Evolutionary conservation across 2,329 filamentous ascomycete genomes (phyloP), one percentile per base, ranked within the genome.

Genomic region (Dactylellina cionopaga): DNA sequence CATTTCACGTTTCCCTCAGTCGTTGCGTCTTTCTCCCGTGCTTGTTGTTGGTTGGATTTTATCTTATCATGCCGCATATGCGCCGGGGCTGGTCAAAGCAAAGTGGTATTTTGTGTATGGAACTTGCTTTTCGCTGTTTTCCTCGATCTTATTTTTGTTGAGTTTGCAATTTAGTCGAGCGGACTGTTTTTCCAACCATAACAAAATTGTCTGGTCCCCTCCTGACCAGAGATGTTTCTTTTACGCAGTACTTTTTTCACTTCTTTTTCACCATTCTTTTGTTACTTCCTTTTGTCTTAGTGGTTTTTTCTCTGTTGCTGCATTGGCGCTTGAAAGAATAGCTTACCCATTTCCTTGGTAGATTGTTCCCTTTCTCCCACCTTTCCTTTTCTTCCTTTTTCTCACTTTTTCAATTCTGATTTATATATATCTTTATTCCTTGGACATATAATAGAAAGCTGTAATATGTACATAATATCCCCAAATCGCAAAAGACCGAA

Each of bases 391-490:
- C 7, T 58, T 47, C 41, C 15, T 27, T 55, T 56, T 62, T 52
- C 13, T 35, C 33, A 15, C 35, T 51, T 75, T 39, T 41, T 9
- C 17, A 35, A 6, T 51, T 54, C 35, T 27, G 19, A 43, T 47
- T 58, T 22, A 44, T 64, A 7, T 75, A 33, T 63, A 49, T 44
- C 15, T 54, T 44, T 63, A n/a, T 46, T 56, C 25, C 27, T 59
- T 58, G 55, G 33, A 58, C 59, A 58, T 64, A 44, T 49, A 54
- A 65, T 55, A 65, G 58, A 58, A n/a, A 51, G 49, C 46, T 62
- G 56, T 62, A 62, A 70, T 62, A 60, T 60, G 64, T 62, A 63
- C 41, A 62, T 63, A 70, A 60, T 54, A 54, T 55, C 35, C 54
- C 44, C 19, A 11, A 22, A 51, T 51, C 29, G 13, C 27, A n/a